Evolutionary conservation across 169 alveolate genomes (phyloP).

Genomic region (Babesia ovis): DNA sequence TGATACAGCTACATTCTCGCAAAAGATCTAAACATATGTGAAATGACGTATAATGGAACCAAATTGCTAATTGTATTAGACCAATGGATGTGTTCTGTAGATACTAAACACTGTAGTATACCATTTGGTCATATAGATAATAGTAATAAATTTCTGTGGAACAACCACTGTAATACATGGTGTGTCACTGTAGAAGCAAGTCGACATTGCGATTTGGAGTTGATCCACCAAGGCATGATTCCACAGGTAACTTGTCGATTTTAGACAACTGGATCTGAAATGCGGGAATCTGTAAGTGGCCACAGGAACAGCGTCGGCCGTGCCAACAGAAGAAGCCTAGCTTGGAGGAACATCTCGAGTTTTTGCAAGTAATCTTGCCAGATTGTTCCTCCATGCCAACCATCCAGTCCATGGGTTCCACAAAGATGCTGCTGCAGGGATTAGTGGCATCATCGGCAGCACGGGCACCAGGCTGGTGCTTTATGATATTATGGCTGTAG

Average conservation of each 20-base stretch:
- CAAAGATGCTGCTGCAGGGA: conserved; percentile 57
- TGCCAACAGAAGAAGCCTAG: conserved; percentile 65
- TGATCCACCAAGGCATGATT: conserved; percentile 19
- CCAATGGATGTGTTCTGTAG: too few species aligned
- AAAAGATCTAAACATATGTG: not conserved
- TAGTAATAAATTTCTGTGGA: too few species aligned
- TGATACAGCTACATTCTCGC: conserved; percentile 1
- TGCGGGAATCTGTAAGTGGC: conserved; percentile 66
- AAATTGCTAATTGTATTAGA: too few species aligned
- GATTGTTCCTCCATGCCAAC: conserved; percentile 40
- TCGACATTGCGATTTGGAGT: conserved; percentile 21
- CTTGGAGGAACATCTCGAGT: conserved; percentile 51
- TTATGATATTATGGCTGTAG: conserved; percentile 29
- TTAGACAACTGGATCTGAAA: conserved; percentile 66
- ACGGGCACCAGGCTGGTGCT: conserved; percentile 14
- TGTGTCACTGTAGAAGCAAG: not conserved
- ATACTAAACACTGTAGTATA: too few species aligned
- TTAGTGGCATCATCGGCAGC: not conserved
- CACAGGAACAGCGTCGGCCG: conserved; percentile 67
- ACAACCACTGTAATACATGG: not conserved
- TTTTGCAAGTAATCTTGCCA: conserved; percentile 60
- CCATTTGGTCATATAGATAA: too few species aligned
- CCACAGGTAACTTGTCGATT: conserved; percentile 49
- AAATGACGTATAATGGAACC: not conserved
- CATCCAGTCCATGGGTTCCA: conserved; percentile 74